Base-by-base conservation (phyloP, 2,329 filamentous ascomycete genomes). In the Calonectria hongkongensis region DNA sequence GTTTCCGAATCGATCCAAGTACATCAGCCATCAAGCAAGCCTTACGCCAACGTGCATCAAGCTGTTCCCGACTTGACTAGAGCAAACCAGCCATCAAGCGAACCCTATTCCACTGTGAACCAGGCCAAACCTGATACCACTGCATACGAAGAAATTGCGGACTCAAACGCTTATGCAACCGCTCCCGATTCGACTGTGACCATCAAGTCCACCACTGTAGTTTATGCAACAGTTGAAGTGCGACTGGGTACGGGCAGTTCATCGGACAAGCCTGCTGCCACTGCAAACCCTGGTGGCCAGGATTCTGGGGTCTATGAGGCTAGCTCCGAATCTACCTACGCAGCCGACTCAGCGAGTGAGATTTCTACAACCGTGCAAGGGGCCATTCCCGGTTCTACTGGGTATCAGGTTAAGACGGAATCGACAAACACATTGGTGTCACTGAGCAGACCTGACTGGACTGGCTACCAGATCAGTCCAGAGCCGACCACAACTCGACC, bases 391-490 rank as follows among this genome's bases (percentile, higher is more conserved):
- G 54, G 15, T 12, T 9, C 30, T 13, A 25, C 36, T 50, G 45
- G 62, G 18, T 25, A 75, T 47, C 33, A 36, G 64, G 69, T 72
- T 33, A 30, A 56, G 36, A 15, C 27, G 56, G 50, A 33, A 4
- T 30, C 58, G 13, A 58, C 50, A 7, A 45, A 12, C n/a, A 70
- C 67, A 33, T 27, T 78, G 4, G 64, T 74, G 58, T 80, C 74
- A 2, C 25, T 67, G 16, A 71, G 72, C 66, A 78, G 75, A 72
- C 76, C 80, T 13, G 64, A 69, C 21, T 71, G 62, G 21, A 71
- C 73, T 43, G 74, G 63, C 18, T 70, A 74, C 56, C 68, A 79
- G 54, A 69, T 71, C 16, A 63, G 71, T 33, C 72, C 71, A 12
- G 66, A 68, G 30, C 64, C 75, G 15, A 77, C 66, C 28, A 66